Conservation (phyloP, 768 basidiomycete genomes). For the Lactarius tabidus region DNA sequence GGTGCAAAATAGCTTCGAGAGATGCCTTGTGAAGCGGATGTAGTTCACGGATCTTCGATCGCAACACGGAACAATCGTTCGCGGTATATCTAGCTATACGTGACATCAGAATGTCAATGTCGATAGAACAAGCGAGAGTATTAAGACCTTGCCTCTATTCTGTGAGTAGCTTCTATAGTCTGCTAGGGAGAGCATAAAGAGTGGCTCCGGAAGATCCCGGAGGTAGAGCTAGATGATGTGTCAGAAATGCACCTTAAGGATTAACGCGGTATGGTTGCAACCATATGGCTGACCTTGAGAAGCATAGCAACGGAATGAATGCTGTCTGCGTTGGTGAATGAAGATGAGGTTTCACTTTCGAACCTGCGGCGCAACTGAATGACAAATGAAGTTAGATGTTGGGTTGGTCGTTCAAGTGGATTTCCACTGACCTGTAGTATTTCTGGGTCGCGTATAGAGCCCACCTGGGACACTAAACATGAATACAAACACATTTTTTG, state of each 20-base stretch:
- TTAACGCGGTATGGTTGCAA: neutral
- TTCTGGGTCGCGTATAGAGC: neutral
- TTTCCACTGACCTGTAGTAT: neutral
- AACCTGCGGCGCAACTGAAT: neutral
- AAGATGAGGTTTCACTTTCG: neutral
- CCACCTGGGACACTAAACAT: neutral
- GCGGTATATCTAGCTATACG: neutral
- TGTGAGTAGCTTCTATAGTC: neutral
- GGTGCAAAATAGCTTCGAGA: neutral
- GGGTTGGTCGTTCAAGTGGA: neutral
- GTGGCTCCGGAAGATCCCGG: neutral
- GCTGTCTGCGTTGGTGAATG: neutral
- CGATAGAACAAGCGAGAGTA: neutral
- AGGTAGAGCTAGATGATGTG: neutral
- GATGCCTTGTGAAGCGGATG: neutral
- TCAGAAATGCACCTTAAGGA: neutral
- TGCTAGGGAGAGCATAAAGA: neutral
- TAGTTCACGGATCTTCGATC: neutral
- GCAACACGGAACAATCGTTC: neutral
- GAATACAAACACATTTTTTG: neutral
- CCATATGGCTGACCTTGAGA: neutral
- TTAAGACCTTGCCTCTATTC: neutral
- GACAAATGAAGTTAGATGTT: neutral
- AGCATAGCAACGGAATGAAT: neutral
- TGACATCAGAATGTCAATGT: neutral